Base-by-base conservation (phyloP, 805 yeast genomes). In the Starmerella geochares region DNA sequence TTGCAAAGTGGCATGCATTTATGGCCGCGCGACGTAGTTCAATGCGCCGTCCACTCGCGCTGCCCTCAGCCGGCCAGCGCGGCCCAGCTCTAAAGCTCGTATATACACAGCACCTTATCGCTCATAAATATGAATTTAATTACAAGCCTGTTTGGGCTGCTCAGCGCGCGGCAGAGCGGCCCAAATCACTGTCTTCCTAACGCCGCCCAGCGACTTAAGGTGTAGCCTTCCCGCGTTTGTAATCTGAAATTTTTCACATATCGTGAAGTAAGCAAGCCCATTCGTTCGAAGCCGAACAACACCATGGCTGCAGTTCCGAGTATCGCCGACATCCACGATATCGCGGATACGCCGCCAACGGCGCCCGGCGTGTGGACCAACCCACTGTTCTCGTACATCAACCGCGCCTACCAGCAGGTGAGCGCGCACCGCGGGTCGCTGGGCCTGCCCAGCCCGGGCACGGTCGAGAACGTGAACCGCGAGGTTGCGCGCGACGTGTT, bases 401-500 rank as follows among this genome's bases (percentile, higher is more conserved):
- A 50, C 53, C 25, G 41, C 17, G 52, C 55, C 25, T 52, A 39
- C 53, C 42, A 28, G 42, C 16, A 47, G 29, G 50, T 54, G n/a
- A 23, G 51, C 54, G 81, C 80, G 59, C 94, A 87, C 67, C 80
- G 97, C 67, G 74, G 77, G 54, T 78, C 90, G 7, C 74, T 88
- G 58, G 86, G 87, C 50, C 78, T 92, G 66, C 71, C 78, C 60
- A 86, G 87, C 71, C 98, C 98, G 51, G 97, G 97, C 59, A 83
- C 95, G 57, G 79, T 86, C 67, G 97, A 88, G 73, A 86, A 86
- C 72, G 73, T 90, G 67, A 82, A 81, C 72, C 85, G 86, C 71
- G 98, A 92, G 71, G 96, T 87, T 52, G 73, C 88, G 56, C 82
- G 88, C 69, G 97, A 90, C 65, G 96, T 90, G 28, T 86, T 92